These are phyloP conservation scores for Przewalskia tangutica DNA, from an alignment of 257 asterid genomes.

Conservation along the genomic window DNA sequence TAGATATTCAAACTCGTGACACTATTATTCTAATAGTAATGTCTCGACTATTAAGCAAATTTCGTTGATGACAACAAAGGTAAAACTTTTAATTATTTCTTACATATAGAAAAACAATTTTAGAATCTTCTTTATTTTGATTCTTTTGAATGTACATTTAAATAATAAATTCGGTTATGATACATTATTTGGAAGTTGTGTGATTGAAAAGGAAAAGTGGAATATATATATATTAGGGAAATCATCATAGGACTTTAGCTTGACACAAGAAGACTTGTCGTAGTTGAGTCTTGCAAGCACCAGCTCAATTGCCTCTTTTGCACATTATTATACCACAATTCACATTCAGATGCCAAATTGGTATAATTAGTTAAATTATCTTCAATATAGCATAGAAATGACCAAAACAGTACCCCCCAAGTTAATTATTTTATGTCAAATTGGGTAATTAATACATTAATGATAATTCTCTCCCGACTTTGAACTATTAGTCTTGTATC, in stretches of 20 bases:
- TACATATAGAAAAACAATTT: neutral
- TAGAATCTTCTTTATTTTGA: neutral
- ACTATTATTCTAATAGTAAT: neutral
- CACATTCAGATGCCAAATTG: neutral
- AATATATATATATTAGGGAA: neutral
- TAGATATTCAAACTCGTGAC: neutral
- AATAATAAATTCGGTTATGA: neutral
- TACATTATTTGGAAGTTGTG: slow-evolving; percentile 9
- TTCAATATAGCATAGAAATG: neutral
- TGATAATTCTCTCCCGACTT: neutral
- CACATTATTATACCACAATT: neutral
- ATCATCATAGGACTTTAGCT: slow-evolving; percentile 29
- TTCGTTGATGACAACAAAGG: neutral
- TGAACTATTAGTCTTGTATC: neutral
- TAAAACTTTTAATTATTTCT: neutral
- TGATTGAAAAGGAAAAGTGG: slow-evolving; percentile 22
- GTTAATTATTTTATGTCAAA: neutral
- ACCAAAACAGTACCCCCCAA: neutral
- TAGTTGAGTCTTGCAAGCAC: slow-evolving; percentile 29
- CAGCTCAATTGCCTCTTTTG: slow-evolving; percentile 17
- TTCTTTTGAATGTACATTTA: neutral
- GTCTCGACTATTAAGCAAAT: too few species aligned
- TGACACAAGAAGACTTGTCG: slow-evolving; percentile 30
- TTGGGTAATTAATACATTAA: neutral
- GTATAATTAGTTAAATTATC: neutral